Conservation (phyloP, 495 filamentous ascomycete species). For the Podospora conica region DNA sequence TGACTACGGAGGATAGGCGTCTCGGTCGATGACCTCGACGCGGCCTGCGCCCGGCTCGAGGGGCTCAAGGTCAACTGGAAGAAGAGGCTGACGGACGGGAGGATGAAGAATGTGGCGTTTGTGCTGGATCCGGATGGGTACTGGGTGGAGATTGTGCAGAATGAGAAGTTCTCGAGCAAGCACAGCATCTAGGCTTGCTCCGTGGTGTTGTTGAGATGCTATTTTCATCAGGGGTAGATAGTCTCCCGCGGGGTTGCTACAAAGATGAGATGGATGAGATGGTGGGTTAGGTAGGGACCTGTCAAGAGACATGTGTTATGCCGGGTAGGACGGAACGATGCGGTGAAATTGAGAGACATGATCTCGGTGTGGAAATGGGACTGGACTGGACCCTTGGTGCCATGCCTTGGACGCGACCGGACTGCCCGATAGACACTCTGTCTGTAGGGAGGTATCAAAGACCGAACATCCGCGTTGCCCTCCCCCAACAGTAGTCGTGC, state of each 20-base stretch:
- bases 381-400: not conserved
- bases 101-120: constrained; percentile 95
- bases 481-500: not conserved
- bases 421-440: not conserved
- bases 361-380: not conserved
- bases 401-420: not conserved
- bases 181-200: constrained; percentile 37
- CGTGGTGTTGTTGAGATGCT: not conserved
- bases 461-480: not conserved
- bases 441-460: not conserved
- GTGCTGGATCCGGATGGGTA: constrained; percentile 88
- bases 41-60: constrained; percentile 81
- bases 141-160: constrained; percentile 87
- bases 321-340: not conserved
- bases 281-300: not conserved
- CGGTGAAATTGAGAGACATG: not conserved
- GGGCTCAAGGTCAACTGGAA: constrained; percentile 78
- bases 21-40: constrained; percentile 82
- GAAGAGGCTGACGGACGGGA: constrained; percentile 85
- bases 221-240: not conserved
- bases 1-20: constrained; percentile 49
- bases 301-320: not conserved
- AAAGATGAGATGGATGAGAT: not conserved
- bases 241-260: not conserved
- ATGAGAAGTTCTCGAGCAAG: constrained; percentile 51